phyloP scores from a whole-genome alignment of 192 early-diverging fungal genomes.

The Lobosporangium transversale region DNA sequence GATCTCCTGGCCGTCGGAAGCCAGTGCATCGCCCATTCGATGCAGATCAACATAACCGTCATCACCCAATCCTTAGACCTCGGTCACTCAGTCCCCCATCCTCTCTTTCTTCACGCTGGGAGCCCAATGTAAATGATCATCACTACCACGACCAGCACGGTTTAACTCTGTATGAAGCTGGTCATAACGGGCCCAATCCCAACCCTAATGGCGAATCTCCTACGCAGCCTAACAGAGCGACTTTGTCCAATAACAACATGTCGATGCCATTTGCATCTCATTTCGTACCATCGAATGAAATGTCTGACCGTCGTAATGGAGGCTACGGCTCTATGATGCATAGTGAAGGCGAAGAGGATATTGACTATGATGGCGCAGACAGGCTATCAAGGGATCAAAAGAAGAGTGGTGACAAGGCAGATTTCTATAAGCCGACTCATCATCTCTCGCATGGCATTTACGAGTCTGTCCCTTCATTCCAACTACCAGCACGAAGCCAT shows the following conservation, averaged over 20 bases:
- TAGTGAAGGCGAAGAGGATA: too few species aligned
- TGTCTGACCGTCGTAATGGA: neutral
- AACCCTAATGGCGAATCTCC: slow-evolving; percentile 50
- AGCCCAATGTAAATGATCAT: neutral
- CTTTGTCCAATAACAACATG: neutral
- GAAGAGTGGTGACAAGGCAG: too few species aligned
- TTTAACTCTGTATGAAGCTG: neutral
- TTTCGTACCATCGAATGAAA: slow-evolving; percentile 5
- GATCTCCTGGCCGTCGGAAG: too few species aligned
- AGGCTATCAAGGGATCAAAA: too few species aligned
- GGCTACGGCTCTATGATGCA: neutral
- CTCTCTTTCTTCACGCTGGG: neutral
- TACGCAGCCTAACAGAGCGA: neutral
- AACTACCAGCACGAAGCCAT: neutral
- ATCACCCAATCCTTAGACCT: neutral
- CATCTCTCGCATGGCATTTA: too few species aligned
- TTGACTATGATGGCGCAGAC: neutral
- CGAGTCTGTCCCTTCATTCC: neutral
- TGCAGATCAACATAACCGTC: too few species aligned
- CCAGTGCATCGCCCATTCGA: too few species aligned
- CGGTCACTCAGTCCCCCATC: slow-evolving; percentile 6
- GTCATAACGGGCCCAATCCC: slow-evolving; percentile 25
- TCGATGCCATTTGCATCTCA: slow-evolving; percentile 5
- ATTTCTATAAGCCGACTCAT: too few species aligned
- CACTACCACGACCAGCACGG: slow-evolving; percentile 6